phyloP scores from a whole-genome alignment of 73 alveolate species.

The Paramecium caudatum region DNA sequence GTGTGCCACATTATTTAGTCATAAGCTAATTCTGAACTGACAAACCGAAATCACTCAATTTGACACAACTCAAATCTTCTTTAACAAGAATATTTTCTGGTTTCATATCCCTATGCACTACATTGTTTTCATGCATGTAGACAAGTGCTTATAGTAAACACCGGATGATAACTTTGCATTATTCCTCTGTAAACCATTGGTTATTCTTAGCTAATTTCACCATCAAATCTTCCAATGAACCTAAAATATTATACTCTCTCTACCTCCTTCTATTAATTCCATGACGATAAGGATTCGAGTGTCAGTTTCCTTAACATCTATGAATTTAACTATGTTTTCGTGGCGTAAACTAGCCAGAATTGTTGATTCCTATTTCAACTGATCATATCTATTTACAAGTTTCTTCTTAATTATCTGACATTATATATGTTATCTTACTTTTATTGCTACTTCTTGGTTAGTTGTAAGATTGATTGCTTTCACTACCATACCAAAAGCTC shows the following conservation, averaged over 20 bases:
- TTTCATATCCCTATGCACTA: conserved; percentile 81
- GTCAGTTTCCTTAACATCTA: conserved; percentile 79
- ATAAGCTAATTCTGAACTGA: conserved; percentile 79
- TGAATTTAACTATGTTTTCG: conserved; percentile 85
- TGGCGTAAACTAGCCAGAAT: conserved; percentile 81
- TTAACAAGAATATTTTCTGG: conserved; percentile 81
- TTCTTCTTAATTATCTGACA: conserved; percentile 72
- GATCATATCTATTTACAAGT: conserved; percentile 75
- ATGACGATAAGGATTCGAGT: conserved; percentile 77
- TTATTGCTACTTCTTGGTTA: conserved; percentile 79
- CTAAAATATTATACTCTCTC: conserved; percentile 70
- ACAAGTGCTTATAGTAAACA: conserved; percentile 81
- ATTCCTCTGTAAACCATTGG: conserved; percentile 80
- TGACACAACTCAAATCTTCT: conserved; percentile 69
- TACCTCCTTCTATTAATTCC: conserved; percentile 87
- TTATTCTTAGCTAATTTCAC: conserved; percentile 12
- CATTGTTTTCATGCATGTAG: conserved; percentile 80
- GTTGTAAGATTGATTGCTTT: conserved; percentile 81
- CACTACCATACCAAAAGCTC: conserved; percentile 87
- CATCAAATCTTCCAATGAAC: conserved; percentile 70
- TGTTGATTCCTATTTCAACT: conserved; percentile 80
- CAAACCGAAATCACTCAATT: conserved; percentile 81
- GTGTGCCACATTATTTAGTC: conserved; percentile 83
- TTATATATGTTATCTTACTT: conserved; percentile 52
- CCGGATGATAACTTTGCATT: conserved; percentile 79